Conservation (phyloP, 805 yeast species). For the Yarrowia phangngaensis region DNA sequence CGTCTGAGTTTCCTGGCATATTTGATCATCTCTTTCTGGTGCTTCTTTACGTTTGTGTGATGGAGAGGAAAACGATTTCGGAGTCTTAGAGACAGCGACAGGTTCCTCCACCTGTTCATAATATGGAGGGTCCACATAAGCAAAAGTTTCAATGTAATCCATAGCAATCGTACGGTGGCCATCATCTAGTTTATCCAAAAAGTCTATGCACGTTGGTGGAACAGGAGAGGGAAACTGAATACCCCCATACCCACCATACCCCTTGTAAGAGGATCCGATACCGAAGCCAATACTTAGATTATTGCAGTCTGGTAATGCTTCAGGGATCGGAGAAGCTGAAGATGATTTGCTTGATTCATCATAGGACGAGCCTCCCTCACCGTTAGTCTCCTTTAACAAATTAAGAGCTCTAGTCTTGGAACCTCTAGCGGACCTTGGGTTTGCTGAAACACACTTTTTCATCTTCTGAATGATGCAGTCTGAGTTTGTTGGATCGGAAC, state of each 20-base stretch:
- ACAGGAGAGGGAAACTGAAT: slow-evolving; percentile 21
- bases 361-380: slow-evolving; percentile 23
- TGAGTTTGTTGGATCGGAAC: slow-evolving; percentile 34
- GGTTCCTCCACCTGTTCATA: slow-evolving; percentile 13
- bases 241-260: slow-evolving; percentile 24
- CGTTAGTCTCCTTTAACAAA: slow-evolving; percentile 17
- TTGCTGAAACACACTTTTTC: slow-evolving; percentile 30
- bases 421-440: slow-evolving; percentile 21
- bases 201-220: slow-evolving; percentile 22
- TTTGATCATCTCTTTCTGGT: slow-evolving; percentile 1
- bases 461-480: slow-evolving; percentile 34
- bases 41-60: slow-evolving; percentile 15
- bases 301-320: background rate
- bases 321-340: slow-evolving; percentile 15
- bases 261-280: slow-evolving; percentile 17
- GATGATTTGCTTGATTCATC: slow-evolving; percentile 11
- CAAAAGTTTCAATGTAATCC: slow-evolving; percentile 15
- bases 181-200: slow-evolving; percentile 3
- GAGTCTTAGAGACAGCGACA: slow-evolving; percentile 4
- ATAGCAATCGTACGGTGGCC: slow-evolving; percentile 12
- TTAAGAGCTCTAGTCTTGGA: slow-evolving; percentile 23
- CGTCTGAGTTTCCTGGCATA: slow-evolving; percentile 11
- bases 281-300: slow-evolving; percentile 9
- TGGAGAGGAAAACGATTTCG: slow-evolving; percentile 13
- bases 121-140: slow-evolving; percentile 14